Base-by-base conservation (phyloP, 352 stramenopile genomes). In the Pythium aristosporum region DNA sequence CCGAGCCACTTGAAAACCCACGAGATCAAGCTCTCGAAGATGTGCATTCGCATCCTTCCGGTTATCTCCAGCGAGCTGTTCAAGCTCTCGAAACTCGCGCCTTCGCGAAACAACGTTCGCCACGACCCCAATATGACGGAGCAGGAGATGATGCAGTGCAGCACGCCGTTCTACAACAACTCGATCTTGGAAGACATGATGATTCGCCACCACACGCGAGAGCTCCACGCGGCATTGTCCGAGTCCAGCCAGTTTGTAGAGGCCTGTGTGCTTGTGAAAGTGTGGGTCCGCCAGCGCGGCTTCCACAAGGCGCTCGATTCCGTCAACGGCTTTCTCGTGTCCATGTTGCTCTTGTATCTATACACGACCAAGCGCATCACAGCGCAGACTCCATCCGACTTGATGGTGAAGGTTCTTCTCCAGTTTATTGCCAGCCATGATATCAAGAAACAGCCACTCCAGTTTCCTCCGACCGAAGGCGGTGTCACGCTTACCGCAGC, bases 111-210 rank as follows among this genome's bases (percentile, higher is more conserved):
- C 77, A 97, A 97, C 69, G 81, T 96, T 46, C 85, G 88, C 15
- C 85, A 91, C 46, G 82, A 91, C 44, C 72, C 77, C 2, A 77
- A 74, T 52, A 88, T 92, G 75, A 89, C 77, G 0, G 82, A 92
- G 54, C 61, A 85, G 3, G 80, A 89, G 55, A 89, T 88, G 74
- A 78, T 75, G 59, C 65, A 75, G 43, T 86, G 82, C 63, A 75
- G 75, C 51, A 97, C 88, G 10, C 91, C 91, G 20, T 74, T 84
- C 47, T 97, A 97, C 84, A 97, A 97, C 71, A 96, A 92, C 59
- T 74, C 82, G 6, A 90, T 97, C 20, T 63, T 97, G n/a, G 91
- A 97, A 62, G 91, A 97, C 63, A 93, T 96, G 85, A 79, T 86
- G 72, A 68, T 95, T 43, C 78, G 78, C 2, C 73, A 86, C 28